Conservation (phyloP, 139 green algal species). For the Ostreobium quekettii region DNA sequence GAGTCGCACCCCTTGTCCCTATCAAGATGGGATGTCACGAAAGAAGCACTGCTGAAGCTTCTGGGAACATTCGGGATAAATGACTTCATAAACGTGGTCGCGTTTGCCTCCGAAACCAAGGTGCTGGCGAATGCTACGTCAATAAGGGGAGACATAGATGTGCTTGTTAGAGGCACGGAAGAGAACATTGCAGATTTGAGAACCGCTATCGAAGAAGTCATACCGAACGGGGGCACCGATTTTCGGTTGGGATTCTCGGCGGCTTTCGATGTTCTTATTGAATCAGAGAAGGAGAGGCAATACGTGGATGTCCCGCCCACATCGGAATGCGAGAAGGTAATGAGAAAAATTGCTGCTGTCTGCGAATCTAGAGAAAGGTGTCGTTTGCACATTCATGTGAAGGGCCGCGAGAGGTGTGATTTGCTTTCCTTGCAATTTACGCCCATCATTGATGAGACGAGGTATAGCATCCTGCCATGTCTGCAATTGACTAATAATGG, state of each 20-base stretch:
- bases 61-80: background rate
- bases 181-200: background rate
- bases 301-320: too few species aligned
- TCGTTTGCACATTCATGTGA: too few species aligned
- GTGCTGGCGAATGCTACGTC: background rate
- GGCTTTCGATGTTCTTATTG: conserved; percentile 4
- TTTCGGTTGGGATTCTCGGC: background rate
- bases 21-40: background rate
- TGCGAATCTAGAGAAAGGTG: too few species aligned
- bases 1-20: background rate
- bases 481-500: too few species aligned
- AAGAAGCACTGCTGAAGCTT: background rate
- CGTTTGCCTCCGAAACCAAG: background rate
- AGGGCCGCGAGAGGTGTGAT: too few species aligned
- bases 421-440: too few species aligned
- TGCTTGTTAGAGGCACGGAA: background rate
- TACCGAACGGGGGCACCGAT: background rate
- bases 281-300: background rate
- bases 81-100: conserved; percentile 3
- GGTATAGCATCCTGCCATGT: too few species aligned
- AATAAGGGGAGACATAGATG: too few species aligned
- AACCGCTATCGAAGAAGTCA: background rate
- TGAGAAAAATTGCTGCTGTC: too few species aligned
- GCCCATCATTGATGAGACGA: too few species aligned
- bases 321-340: too few species aligned